These are phyloP conservation scores for Lactarius akahatsu DNA, from an alignment of 768 basidiomycete genomes.

Conservation along the genomic window DNA sequence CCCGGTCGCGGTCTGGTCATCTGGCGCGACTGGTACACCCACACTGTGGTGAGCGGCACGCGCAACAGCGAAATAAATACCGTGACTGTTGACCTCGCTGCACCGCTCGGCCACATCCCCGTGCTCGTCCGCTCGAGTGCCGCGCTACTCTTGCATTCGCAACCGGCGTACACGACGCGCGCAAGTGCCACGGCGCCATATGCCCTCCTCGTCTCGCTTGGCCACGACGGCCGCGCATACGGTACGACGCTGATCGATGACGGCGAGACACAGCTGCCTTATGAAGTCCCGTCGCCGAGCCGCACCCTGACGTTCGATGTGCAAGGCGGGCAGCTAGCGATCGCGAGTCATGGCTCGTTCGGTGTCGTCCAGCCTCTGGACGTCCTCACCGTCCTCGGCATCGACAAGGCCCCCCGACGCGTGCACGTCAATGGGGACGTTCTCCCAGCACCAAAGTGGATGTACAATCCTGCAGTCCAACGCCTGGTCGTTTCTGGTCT, in stretches of 20 bases:
- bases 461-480: slow-evolving; percentile 19
- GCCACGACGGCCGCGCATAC: slow-evolving; percentile 47
- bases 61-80: slow-evolving; percentile 35
- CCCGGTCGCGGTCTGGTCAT: slow-evolving; percentile 56
- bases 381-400: slow-evolving; percentile 59
- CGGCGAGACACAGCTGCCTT: slow-evolving; percentile 51
- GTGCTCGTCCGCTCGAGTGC: slow-evolving; percentile 73
- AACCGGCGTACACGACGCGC: slow-evolving; percentile 64
- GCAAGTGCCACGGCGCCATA: slow-evolving; percentile 65
- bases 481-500: slow-evolving; percentile 20
- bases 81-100: slow-evolving; percentile 49
- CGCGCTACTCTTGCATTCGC: slow-evolving; percentile 59
- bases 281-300: slow-evolving; percentile 45
- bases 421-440: slow-evolving; percentile 10
- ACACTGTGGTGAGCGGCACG: slow-evolving; percentile 46
- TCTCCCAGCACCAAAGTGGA: slow-evolving; percentile 18
- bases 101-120: slow-evolving; percentile 73
- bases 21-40: slow-evolving; percentile 78
- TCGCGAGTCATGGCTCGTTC: slow-evolving; percentile 44
- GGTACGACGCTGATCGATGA: slow-evolving; percentile 71
- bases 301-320: slow-evolving; percentile 49
- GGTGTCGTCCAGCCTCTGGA: slow-evolving; percentile 47
- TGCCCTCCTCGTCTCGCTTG: slow-evolving; percentile 58
- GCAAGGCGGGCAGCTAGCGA: slow-evolving; percentile 37
- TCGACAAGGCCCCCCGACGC: slow-evolving; percentile 15